Evolutionary conservation across 306 rosid genomes (phyloP).

Genomic region (Carpinus fangiana): DNA sequence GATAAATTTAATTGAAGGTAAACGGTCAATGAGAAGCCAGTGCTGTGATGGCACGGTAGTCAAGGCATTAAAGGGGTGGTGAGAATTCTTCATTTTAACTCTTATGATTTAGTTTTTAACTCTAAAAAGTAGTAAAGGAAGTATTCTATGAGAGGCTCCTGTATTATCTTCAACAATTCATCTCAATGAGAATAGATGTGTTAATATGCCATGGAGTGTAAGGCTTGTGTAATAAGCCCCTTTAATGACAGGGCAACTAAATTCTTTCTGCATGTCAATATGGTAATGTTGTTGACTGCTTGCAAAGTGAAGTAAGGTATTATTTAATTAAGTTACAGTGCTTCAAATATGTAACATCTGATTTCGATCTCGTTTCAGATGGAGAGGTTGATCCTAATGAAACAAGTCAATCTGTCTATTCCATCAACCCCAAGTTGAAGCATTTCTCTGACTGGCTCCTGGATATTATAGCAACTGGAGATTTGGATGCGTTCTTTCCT

Average conservation of each 20-base stretch:
- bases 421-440: conserved; percentile 91
- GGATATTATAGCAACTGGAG: conserved; percentile 97
- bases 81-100: not conserved
- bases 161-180: not conserved
- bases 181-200: not conserved
- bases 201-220: not conserved
- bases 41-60: not conserved
- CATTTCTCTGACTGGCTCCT: conserved; percentile 98
- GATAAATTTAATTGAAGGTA: not conserved
- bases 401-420: conserved; percentile 59
- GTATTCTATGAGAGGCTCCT: not conserved
- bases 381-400: conserved; percentile 41
- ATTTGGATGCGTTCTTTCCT: conserved; percentile 97
- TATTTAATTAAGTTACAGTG: conserved; percentile 17
- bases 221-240: not conserved
- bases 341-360: conserved; percentile 21
- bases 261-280: not conserved
- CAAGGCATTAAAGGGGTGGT: not conserved
- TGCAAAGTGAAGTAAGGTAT: not conserved
- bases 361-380: conserved; percentile 51
- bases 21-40: not conserved
- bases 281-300: too few relatives aligned
- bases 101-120: not conserved
- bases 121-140: not conserved
- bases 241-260: not conserved